Evolutionary conservation across 139 green algal species (phyloP), one percentile per base, ranked within the genome.

Genomic region (Chloropicon primus): DNA sequence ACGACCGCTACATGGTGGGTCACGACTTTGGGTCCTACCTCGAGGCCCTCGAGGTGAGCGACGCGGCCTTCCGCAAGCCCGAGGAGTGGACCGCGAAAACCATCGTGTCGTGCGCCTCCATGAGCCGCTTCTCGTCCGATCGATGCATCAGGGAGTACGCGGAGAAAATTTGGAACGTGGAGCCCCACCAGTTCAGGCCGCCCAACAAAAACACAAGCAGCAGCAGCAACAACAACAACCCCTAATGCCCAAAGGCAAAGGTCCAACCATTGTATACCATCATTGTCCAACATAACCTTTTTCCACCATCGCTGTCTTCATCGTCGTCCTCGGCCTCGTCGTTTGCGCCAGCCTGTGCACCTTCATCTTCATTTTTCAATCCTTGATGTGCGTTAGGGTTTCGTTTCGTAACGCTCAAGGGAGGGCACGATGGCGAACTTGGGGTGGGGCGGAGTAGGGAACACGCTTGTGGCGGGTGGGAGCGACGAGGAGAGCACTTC

Each of bases 21-120:
- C 96, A 97, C 80, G 95, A 99, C 89, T 99, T 99, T 80, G 80
- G 85, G 2, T 78, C 83, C 28, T 99, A 99, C 88, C 77, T 98
- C 0, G 81, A 92, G 0, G 86, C 89, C 21, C 92, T 97, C 91
- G 83, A 83, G 21, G 2, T 10, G 0, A 81, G 79, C 26, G 84
- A 88, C 62, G 76, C 71, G 26, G 25, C 73, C 3, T 97, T 90
- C 80, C 77, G 76, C 41, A 84, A 96, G 79, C 72, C 87, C 76
- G 80, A 80, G 0, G 76, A 80, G 73, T 97, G 93, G 93, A 92
- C 87, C 1, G 80, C 73, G 72, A 94, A 92, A 80, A 93, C 85
- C 80, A 98, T 98, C 86, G 83, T 95, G 80, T 94, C 91, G 86
- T 96, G 91, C 1, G 93, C 93, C 21, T 86, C 89, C 80, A 91